Evolutionary conservation across 495 filamentous ascomycete species (phyloP), one percentile per base, ranked within the genome.

Genomic region (Neurospora sp.): DNA sequence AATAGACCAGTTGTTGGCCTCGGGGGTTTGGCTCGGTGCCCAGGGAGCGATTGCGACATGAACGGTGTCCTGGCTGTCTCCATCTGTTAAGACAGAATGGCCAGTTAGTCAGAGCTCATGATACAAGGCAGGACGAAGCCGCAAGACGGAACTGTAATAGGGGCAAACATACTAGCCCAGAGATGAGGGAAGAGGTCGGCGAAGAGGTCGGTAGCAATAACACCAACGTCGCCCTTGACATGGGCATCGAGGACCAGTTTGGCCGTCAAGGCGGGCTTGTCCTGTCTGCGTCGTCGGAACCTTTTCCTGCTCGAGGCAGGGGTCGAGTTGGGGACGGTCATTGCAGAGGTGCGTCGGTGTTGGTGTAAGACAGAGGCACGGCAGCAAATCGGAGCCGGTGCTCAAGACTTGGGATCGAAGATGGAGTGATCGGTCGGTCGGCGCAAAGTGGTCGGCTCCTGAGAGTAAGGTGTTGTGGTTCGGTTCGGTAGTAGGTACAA

Each of bases 161-260:
- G 54, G 54, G 54, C 14, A 66, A 35, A 35, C 27, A 37, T 8
- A 84, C 85, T 77, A 77, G 81, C 59, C 74, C 80, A 81, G 75
- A 79, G 79, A 72, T 87, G 85, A 35, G 90, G 92, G 78, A 97
- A 97, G 59, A 98, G 86, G 79, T 96, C 92, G 39, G 86, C 85
- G 73, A 92, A 93, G 41, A 99, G 86, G 80, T 97, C 92, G 76
- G 94, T 91, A 20, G 94, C 96, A 70, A 99, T 79, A 62, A 96
- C 89, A 69, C 93, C 96, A 39, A 94, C 88, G 75, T 96, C 93
- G n/a, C 92, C 93, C 83, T 91, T 93, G 76, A 97, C 84, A 81
- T 94, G 91, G 78, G 92, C 90, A 77, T 97, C 93, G 41, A 95
- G 85, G n/a, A 98, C 84, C 38, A 89, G 79, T 62, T 85, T 82